These are phyloP conservation scores for Aspergillus phoenicis DNA, from an alignment of 2,329 filamentous ascomycete genomes.

Conservation along the genomic window DNA sequence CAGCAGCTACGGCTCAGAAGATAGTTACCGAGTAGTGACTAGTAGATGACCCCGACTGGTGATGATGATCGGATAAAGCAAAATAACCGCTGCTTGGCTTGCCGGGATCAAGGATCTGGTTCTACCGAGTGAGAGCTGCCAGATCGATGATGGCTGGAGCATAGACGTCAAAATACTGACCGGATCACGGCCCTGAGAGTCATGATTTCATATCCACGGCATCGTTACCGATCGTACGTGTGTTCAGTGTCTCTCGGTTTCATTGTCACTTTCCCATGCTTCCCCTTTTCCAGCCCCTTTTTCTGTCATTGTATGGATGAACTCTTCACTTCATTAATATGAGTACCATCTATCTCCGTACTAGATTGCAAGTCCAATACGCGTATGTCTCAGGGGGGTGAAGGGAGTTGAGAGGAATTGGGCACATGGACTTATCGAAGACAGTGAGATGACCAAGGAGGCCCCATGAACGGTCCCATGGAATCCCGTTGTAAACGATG, in stretches of 20 bases:
- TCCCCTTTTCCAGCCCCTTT: neutral
- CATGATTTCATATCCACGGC: neutral
- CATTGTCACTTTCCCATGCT: neutral
- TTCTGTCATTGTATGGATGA: neutral
- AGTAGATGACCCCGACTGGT: neutral
- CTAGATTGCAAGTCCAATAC: neutral
- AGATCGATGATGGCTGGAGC: neutral
- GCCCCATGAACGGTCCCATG: conserved; percentile 9
- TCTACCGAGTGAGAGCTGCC: neutral
- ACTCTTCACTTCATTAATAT: conserved; percentile 1
- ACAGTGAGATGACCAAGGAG: neutral
- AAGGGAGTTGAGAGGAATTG: neutral
- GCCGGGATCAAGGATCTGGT: neutral
- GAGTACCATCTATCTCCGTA: neutral
- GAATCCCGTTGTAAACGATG: conserved; percentile 15
- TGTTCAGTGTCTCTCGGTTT: neutral
- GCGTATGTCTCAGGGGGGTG: neutral
- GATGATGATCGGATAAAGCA: neutral
- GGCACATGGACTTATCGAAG: neutral
- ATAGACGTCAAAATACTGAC: neutral
- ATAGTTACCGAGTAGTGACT: neutral
- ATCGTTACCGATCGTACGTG: neutral
- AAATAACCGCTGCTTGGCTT: conserved; percentile 1
- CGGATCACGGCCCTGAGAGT: neutral
- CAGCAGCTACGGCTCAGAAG: neutral